These are phyloP conservation scores for Trichosporon sp. DNA, from an alignment of 1,284 basidiomycete species.

Conservation along the genomic window DNA sequence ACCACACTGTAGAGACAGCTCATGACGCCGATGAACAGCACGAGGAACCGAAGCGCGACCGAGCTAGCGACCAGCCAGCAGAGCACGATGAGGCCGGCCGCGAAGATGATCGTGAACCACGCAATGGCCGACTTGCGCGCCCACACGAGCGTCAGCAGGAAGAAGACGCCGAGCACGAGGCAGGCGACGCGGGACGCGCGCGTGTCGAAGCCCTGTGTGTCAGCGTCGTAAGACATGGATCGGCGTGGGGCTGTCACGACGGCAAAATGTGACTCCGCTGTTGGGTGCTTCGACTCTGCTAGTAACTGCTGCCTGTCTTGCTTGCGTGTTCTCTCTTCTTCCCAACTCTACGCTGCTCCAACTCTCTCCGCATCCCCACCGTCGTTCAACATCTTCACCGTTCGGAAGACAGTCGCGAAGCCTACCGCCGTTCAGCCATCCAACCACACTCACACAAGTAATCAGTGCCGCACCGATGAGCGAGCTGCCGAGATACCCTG, in stretches of 20 bases:
- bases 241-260: no score
- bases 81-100: conserved; percentile 49
- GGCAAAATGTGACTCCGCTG: no score
- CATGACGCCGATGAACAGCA: conserved; percentile 95
- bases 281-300: no score
- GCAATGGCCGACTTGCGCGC: conserved; percentile 70
- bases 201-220: conserved; percentile 67
- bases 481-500: conserved; percentile 87
- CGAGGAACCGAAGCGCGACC: conserved; percentile 56
- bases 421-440: no score
- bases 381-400: no score
- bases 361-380: no score
- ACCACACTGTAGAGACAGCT: conserved; percentile 67
- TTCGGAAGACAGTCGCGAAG: no score
- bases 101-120: conserved; percentile 46
- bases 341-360: no score
- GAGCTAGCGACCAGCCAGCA: conserved; percentile 81
- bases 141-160: conserved; percentile 86
- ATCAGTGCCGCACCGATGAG: conserved; percentile 86
- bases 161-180: conserved; percentile 75
- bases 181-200: conserved; percentile 86
- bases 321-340: no score
- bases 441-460: conserved; percentile 58
- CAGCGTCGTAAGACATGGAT: no score
- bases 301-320: no score